Evolutionary conservation across 1,284 basidiomycete species (phyloP).

Genomic region (Volvariella volvacea): DNA sequence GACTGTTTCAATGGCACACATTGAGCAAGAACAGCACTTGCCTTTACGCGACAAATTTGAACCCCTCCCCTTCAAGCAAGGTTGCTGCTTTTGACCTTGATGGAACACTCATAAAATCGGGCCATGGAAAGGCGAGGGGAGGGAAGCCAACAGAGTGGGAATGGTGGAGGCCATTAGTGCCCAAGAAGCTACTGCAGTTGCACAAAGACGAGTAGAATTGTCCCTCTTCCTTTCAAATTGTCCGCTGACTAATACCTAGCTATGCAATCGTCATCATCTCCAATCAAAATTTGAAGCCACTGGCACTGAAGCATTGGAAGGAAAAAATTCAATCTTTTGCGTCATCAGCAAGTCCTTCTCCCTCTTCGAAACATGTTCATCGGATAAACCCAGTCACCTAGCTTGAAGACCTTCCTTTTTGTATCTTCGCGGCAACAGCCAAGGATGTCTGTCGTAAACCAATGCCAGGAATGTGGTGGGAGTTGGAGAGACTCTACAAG

Average conservation of each 20-base stretch:
- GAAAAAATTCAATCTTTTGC: constrained; percentile 69
- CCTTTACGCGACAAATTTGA: constrained; percentile 53
- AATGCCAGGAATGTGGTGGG: constrained; percentile 82
- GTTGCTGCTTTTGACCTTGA: constrained; percentile 86
- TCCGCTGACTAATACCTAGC: constrained; percentile 28
- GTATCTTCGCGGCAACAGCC: constrained; percentile 70
- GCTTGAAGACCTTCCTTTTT: constrained; percentile 73
- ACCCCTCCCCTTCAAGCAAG: constrained; percentile 41
- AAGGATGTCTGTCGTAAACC: constrained; percentile 85
- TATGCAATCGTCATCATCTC: constrained; percentile 75
- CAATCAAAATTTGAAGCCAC: constrained; percentile 64
- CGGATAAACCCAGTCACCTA: constrained; percentile 23
- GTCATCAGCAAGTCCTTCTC: constrained; percentile 44
- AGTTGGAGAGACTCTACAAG: constrained; percentile 55
- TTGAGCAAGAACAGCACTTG: constrained; percentile 52
- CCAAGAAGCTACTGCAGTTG: constrained; percentile 53
- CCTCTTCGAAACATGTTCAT: constrained; percentile 1
- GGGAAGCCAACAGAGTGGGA: constrained; percentile 49
- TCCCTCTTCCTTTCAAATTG: constrained; percentile 6
- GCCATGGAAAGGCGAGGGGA: constrained; percentile 39
- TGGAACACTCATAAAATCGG: constrained; percentile 75
- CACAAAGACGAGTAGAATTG: constrained; percentile 59
- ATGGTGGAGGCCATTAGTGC: constrained; percentile 75
- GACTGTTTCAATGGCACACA: constrained; percentile 52
- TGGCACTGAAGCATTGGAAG: constrained; percentile 58